Conservation (phyloP, 2,329 filamentous ascomycete species). For the Colletotrichum echinochloae region DNA sequence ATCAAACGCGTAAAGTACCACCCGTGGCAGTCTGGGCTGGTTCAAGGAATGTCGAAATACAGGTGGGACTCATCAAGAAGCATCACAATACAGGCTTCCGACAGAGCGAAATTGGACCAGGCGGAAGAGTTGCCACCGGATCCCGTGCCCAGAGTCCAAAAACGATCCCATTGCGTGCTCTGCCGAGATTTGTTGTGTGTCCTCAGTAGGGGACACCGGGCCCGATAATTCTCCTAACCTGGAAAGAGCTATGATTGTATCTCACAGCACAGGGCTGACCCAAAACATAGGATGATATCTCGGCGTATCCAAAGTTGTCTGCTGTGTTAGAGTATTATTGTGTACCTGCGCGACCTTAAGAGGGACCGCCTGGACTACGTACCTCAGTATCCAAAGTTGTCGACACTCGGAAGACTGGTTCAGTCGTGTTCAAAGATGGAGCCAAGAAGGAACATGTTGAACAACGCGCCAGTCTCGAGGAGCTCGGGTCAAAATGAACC, state of each 20-base stretch:
- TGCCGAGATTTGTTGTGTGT: neutral
- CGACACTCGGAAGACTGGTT: neutral
- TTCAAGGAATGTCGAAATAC: neutral
- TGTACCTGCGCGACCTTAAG: too few relatives aligned
- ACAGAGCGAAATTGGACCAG: neutral
- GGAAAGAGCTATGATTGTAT: neutral
- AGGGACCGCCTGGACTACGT: too few relatives aligned
- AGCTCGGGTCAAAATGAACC: neutral
- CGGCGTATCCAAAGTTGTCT: neutral
- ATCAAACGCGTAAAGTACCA: neutral
- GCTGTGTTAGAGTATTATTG: too few relatives aligned
- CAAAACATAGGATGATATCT: neutral
- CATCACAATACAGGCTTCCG: too few relatives aligned
- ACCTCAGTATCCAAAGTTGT: neutral
- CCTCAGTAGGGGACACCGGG: too few relatives aligned
- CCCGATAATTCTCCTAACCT: neutral
- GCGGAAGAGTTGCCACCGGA: neutral
- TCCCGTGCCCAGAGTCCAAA: neutral
- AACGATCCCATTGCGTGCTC: neutral
- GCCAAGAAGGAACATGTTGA: neutral
- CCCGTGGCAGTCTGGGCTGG: too few relatives aligned
- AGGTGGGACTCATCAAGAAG: neutral
- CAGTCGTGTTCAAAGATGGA: neutral
- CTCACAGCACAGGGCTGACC: conserved; percentile 3
- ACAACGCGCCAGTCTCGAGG: neutral